These are phyloP conservation scores for Colletotrichum sp. DNA, from an alignment of 2,329 filamentous ascomycete species.

Conservation along the genomic window DNA sequence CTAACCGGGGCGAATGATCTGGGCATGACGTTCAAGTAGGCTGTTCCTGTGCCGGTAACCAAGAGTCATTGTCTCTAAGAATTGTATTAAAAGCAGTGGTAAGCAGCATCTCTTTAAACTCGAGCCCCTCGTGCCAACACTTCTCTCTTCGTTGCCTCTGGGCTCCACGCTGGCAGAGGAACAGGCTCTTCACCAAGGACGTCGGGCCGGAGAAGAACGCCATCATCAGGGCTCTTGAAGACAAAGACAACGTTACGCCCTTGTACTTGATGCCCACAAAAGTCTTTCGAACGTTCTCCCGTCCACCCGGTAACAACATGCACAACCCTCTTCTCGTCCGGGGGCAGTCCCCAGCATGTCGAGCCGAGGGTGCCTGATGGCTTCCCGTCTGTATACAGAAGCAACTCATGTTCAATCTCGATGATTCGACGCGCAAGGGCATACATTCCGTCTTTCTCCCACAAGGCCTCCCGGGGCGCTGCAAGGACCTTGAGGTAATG, in stretches of 20 bases:
- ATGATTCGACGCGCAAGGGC: slow-evolving; percentile 1
- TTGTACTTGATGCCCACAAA: not conserved
- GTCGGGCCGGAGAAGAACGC: not conserved
- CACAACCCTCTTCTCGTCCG: not conserved
- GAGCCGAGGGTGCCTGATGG: not conserved
- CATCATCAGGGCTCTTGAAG: not conserved
- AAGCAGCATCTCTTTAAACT: not conserved
- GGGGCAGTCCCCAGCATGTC: not conserved
- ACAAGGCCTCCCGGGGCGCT: slow-evolving; percentile 24
- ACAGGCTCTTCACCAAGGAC: not conserved
- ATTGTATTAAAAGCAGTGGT: not conserved
- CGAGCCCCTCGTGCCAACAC: not conserved
- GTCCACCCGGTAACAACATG: not conserved
- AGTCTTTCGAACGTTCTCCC: not conserved
- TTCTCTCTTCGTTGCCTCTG: not conserved
- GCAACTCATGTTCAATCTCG: slow-evolving; percentile 7
- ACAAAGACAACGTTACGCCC: not conserved
- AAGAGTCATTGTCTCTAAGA: not conserved
- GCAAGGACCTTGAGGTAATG: slow-evolving; percentile 24
- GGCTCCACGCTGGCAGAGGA: not conserved
- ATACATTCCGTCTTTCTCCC: slow-evolving; percentile 3
- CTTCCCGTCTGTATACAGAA: not conserved
- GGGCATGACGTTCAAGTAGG: not conserved
- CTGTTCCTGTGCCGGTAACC: not conserved
- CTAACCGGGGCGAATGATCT: not conserved